phyloP scores from a whole-genome alignment of 225 moss, liverwort and hornwort species.

The Asterella californica region DNA sequence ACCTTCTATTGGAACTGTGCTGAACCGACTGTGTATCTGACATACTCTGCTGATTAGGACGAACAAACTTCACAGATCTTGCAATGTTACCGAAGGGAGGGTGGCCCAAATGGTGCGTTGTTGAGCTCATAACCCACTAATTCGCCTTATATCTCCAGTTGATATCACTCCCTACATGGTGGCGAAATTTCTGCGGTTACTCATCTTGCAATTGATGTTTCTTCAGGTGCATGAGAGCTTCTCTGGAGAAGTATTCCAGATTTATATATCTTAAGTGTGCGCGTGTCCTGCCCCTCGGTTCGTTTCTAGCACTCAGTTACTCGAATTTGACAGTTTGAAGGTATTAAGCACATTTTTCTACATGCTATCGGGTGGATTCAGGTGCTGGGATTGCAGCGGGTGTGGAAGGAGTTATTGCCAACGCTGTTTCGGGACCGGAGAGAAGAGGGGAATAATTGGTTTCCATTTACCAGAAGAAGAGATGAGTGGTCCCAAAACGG shows the following conservation, averaged over 20 bases:
- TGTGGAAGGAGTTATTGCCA: conserved; percentile 83
- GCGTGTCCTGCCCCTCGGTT: too few species aligned
- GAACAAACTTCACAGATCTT: conserved; percentile 73
- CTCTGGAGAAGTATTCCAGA: too few species aligned
- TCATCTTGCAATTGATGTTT: not conserved
- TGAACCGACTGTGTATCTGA: not conserved
- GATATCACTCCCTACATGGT: not conserved
- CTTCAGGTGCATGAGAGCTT: not conserved
- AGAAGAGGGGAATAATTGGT: conserved; percentile 84
- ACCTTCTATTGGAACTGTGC: not conserved
- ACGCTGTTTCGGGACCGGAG: conserved; percentile 89
- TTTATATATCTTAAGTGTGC: too few species aligned
- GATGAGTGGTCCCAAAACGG: conserved; percentile 33
- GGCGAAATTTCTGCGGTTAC: not conserved
- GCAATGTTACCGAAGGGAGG: conserved; percentile 89
- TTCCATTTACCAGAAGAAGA: conserved; percentile 80
- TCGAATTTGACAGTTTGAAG: too few species aligned
- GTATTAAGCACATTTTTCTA: not conserved
- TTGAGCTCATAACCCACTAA: not conserved
- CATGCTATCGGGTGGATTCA: not conserved
- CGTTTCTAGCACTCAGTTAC: too few species aligned
- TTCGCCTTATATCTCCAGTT: not conserved
- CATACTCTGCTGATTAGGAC: conserved; percentile 33
- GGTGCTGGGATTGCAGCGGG: conserved; percentile 93
- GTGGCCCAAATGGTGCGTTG: conserved; percentile 91